A percentile compares a stretch with the other conserved stretches of the same genome.
Conservation (phyloP, 164 flowering plant genomes). For the Dillenia suffruticosa region DNA sequence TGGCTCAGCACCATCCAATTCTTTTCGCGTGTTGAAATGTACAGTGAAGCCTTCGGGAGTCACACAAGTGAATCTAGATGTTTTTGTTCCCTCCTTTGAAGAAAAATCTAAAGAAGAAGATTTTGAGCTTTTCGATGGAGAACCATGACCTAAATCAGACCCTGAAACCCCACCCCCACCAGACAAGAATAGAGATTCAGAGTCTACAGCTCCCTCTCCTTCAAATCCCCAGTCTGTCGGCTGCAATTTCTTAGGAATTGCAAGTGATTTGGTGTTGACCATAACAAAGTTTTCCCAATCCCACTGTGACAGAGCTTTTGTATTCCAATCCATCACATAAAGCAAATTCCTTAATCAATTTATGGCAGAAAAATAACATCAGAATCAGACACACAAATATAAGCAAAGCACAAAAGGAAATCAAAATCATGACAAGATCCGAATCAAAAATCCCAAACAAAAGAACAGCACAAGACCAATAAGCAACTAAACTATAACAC, state of each 20-base stretch:
- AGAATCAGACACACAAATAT: too few relatives aligned
- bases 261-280: slow-evolving; percentile 28
- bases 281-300: slow-evolving; percentile 49
- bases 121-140: slow-evolving; percentile 58
- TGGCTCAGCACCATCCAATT: slow-evolving; percentile 22
- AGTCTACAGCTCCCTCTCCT: slow-evolving; percentile 47
- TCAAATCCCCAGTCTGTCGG: slow-evolving; percentile 41
- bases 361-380: neutral
- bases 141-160: slow-evolving; percentile 47
- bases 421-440: too few relatives aligned
- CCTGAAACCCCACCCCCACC: slow-evolving; percentile 42
- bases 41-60: slow-evolving; percentile 19
- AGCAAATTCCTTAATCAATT: slow-evolving; percentile 17
- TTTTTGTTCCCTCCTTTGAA: slow-evolving; percentile 34
- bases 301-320: slow-evolving; percentile 34
- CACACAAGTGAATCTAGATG: slow-evolving; percentile 31
- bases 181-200: slow-evolving; percentile 42
- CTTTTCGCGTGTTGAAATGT: slow-evolving; percentile 27
- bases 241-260: slow-evolving; percentile 26
- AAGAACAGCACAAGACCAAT: too few relatives aligned
- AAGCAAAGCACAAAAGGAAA: too few relatives aligned
- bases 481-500: too few relatives aligned
- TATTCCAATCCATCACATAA: slow-evolving; percentile 48
- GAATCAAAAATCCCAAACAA: too few relatives aligned
- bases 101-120: slow-evolving; percentile 67